Conservation (phyloP, 345 rosid species). For the Mercurialis annua region DNA sequence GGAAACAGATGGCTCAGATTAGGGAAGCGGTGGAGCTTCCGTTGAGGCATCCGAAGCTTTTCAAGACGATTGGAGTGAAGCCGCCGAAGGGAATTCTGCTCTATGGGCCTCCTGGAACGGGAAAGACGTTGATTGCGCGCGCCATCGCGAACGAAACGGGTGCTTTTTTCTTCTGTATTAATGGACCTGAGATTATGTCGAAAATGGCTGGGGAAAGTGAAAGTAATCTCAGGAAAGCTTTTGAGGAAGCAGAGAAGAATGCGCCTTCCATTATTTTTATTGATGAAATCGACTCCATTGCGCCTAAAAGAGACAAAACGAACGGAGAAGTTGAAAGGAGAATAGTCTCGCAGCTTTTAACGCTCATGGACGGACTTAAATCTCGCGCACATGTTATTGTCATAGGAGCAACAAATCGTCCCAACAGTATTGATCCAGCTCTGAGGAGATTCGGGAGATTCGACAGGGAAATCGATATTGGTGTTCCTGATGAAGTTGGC, state of each 20-base stretch:
- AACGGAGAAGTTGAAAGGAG: conserved; percentile 97
- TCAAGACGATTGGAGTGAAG: conserved; percentile 96
- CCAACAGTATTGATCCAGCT: conserved; percentile 93
- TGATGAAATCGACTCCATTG: conserved; percentile 93
- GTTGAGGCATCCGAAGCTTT: conserved; percentile 86
- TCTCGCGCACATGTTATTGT: conserved; percentile 92
- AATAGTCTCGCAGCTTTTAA: conserved; percentile 89
- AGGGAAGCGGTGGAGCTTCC: conserved; percentile 93
- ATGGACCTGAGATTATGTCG: conserved; percentile 97
- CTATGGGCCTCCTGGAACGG: conserved; percentile 45
- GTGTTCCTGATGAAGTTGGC: conserved; percentile 95
- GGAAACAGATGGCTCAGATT: conserved; percentile 99
- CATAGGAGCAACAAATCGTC: conserved; percentile 98
- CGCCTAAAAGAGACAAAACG: conserved; percentile 94
- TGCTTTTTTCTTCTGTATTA: conserved; percentile 92
- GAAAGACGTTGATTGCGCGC: conserved; percentile 88
- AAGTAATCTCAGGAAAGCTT: conserved; percentile 94
- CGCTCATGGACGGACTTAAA: conserved; percentile 94
- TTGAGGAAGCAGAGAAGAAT: conserved; percentile 96
- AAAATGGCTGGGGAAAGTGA: conserved; percentile 98
- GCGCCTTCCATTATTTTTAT: conserved; percentile 97
- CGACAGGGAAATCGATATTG: conserved; percentile 91
- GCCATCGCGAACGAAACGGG: conserved; percentile 96
- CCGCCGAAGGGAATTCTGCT: conserved; percentile 94
- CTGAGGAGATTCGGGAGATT: conserved; percentile 93